Percentiles rank a stretch among this genome's conserved stretches.
phyloP scores from a whole-genome alignment of 768 basidiomycete species.

The Coprinopsis marcescibilis region DNA sequence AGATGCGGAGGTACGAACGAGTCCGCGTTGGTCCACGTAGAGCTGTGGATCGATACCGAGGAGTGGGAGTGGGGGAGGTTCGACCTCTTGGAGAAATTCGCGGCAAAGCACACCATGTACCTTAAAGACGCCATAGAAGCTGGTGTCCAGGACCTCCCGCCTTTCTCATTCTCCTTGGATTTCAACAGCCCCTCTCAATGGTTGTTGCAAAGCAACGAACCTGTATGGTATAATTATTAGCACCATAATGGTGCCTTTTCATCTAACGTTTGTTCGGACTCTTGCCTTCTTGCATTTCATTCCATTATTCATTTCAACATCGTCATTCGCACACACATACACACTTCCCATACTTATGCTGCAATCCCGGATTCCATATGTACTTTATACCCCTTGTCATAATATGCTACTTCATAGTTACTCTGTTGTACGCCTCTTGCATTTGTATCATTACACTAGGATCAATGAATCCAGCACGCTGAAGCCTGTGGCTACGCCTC shows the following conservation, averaged over 20 bases:
- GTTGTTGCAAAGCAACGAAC: conserved; percentile 6
- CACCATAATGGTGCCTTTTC: too few species aligned
- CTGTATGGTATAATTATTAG: conserved; percentile 5
- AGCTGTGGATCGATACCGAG: conserved; percentile 1
- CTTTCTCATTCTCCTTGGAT: conserved; percentile 6
- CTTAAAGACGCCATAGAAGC: neutral
- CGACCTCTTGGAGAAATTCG: neutral
- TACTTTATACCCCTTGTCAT: too few species aligned
- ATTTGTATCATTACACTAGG: conserved; percentile 52
- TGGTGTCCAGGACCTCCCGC: neutral
- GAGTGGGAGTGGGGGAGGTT: neutral
- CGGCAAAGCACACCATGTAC: neutral
- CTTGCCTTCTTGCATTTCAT: too few species aligned
- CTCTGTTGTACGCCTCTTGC: too few species aligned
- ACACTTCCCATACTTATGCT: too few species aligned
- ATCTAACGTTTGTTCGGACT: too few species aligned
- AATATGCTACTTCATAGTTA: too few species aligned
- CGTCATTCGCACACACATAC: too few species aligned
- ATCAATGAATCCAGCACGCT: conserved; percentile 69
- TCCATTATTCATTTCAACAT: too few species aligned
- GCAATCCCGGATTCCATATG: too few species aligned
- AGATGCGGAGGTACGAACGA: too few species aligned
- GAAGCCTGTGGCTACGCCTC: conserved; percentile 82
- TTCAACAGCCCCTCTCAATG: conserved; percentile 7
- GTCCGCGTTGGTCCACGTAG: neutral